Percentiles rank a stretch among this genome's conserved stretches.
These are phyloP conservation scores for Volutella citrinella DNA, from an alignment of 2,329 filamentous ascomycete genomes.

Conservation along the genomic window DNA sequence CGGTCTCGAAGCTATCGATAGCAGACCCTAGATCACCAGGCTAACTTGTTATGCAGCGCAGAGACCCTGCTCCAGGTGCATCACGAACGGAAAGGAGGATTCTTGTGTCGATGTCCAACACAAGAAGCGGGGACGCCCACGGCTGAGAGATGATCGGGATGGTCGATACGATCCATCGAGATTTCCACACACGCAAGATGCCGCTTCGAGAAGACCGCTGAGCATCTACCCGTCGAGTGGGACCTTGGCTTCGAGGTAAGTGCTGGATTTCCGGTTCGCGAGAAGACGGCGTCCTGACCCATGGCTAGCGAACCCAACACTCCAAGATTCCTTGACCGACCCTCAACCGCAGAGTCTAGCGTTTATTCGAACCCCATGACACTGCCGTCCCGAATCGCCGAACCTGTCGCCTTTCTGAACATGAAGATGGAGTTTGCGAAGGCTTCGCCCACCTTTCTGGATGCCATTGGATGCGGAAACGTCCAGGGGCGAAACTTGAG, in stretches of 20 bases:
- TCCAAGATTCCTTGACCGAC: slow-evolving; percentile 51
- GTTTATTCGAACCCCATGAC: slow-evolving; percentile 45
- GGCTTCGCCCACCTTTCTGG: slow-evolving; percentile 52
- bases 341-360: slow-evolving; percentile 46
- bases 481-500: slow-evolving; percentile 49
- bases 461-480: slow-evolving; percentile 49
- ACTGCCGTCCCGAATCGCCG: slow-evolving; percentile 39
- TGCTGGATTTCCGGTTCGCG: slow-evolving; percentile 44
- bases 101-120: slow-evolving; percentile 80
- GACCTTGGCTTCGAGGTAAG: slow-evolving; percentile 42
- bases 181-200: slow-evolving; percentile 44
- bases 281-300: slow-evolving; percentile 49
- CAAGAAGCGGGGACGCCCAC: slow-evolving; percentile 77
- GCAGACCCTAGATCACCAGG: no score
- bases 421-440: slow-evolving; percentile 58
- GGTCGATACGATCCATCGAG: slow-evolving; percentile 53
- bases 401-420: slow-evolving; percentile 57
- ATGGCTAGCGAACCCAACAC: slow-evolving; percentile 43
- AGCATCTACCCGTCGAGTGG: slow-evolving; percentile 48
- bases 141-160: slow-evolving; percentile 70
- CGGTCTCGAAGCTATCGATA: no score
- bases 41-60: slow-evolving; percentile 56
- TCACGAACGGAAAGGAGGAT: slow-evolving; percentile 76
- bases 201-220: slow-evolving; percentile 46
- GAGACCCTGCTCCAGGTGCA: slow-evolving; percentile 74